phyloP scores from a whole-genome alignment of 495 filamentous ascomycete genomes.

The Penicillium longicatenatum region DNA sequence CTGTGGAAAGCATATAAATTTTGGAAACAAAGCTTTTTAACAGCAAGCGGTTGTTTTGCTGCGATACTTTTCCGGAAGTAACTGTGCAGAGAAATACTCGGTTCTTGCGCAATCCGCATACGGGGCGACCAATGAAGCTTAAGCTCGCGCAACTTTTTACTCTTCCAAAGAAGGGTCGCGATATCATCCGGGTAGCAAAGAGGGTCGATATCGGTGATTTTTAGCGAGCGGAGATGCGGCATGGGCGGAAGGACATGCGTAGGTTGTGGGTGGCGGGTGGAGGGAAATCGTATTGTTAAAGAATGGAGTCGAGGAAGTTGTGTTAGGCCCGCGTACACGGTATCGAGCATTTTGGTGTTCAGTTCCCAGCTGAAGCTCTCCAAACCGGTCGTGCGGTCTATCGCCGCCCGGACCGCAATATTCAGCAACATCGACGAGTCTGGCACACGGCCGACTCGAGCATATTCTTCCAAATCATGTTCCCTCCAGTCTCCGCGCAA shows the following conservation, averaged over 20 bases:
- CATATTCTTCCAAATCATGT: constrained; percentile 56
- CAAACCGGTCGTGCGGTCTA: constrained; percentile 60
- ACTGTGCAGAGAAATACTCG: constrained; percentile 53
- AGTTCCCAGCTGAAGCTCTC: constrained; percentile 64
- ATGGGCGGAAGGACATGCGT: constrained; percentile 59
- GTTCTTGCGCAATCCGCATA: constrained; percentile 60
- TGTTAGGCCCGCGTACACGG: constrained; percentile 57
- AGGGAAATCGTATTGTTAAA: constrained; percentile 58
- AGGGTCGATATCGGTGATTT: constrained; percentile 61
- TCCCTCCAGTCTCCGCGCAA: constrained; percentile 62
- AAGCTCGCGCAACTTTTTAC: constrained; percentile 55
- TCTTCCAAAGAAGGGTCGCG: constrained; percentile 53
- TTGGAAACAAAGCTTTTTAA: constrained; percentile 54
- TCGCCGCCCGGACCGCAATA: constrained; percentile 57
- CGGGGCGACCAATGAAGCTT: constrained; percentile 63
- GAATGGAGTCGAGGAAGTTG: constrained; percentile 51
- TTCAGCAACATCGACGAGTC: constrained; percentile 67
- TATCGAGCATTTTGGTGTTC: constrained; percentile 62
- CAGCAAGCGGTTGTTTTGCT: constrained; percentile 41
- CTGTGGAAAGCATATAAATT: constrained; percentile 60
- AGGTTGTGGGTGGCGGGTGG: constrained; percentile 57
- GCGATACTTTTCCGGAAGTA: constrained; percentile 58
- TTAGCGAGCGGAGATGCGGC: constrained; percentile 53
- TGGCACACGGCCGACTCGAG: constrained; percentile 58
- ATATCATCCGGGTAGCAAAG: constrained; percentile 68